Evolutionary conservation across 2,329 filamentous ascomycete species (phyloP), one percentile per base, ranked within the genome.

Genomic region (Pseudogymnoascus sp.): DNA sequence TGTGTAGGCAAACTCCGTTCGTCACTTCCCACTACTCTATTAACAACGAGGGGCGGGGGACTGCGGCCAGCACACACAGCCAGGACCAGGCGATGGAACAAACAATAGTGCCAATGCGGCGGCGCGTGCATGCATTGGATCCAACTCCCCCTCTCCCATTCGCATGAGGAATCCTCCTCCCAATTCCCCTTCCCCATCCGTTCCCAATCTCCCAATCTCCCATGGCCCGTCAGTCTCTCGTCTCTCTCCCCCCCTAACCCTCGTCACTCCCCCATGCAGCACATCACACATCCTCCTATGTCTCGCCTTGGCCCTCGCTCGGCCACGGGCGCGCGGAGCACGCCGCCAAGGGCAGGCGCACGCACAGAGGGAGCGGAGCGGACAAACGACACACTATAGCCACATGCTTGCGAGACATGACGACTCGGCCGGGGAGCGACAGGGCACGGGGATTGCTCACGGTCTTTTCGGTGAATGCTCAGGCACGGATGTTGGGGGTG

Each of bases 361-460:
- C 25, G 48, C 25, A 31, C 25, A 31, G 25, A 19, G 48, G 39
- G 19, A 11, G 39, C 16, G 16, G 39, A 19, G n/a, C n/a, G n/a
- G 7, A 31, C 45, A 14, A n/a, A 3, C 21, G 45, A 28, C 48
- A 31, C 48, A 54, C 48, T 54, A 54, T n/a, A 31, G 48, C 48
- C 48, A 54, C 48, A 54, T 54, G 48, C 25, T 34, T 54, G 48
- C n/a, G 3, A 54, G 48, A 54, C 48, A 54, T 54, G 48, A 54
- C 48, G 48, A 54, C 48, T 31, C 14, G 14, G 48, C 23, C n/a
- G 36, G 11, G 36, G 36, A n/a, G 37, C 14, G 6, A 51, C 23
- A 28, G 45, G 45, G 45, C 21, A 51, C 45, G 45, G 45, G 45
- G 45, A 28, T 6, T 51, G 45, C 45, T 51, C 23, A 28, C 21